These are phyloP conservation scores for Naganishia friedmannii DNA, from an alignment of 768 basidiomycete species.

Conservation along the genomic window DNA sequence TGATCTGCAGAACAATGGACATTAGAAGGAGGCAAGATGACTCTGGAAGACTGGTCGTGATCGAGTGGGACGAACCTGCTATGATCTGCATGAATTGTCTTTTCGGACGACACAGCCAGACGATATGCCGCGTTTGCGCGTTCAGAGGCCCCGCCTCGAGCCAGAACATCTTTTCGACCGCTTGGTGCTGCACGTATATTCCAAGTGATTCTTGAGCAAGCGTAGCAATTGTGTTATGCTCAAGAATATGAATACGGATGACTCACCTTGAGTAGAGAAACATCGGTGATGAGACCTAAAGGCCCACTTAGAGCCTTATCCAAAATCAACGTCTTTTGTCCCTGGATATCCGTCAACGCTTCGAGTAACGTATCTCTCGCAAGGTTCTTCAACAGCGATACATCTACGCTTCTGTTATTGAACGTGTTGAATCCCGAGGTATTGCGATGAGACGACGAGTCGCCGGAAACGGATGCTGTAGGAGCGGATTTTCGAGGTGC, in stretches of 20 bases:
- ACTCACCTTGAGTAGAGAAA: slow-evolving; percentile 80
- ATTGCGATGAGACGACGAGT: slow-evolving; percentile 9
- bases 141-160: slow-evolving; percentile 82
- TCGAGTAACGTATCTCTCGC: slow-evolving; percentile 78
- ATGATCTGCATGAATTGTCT: slow-evolving; percentile 83
- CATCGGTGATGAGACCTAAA: slow-evolving; percentile 89
- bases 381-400: slow-evolving; percentile 64
- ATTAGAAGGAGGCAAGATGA: too few relatives aligned
- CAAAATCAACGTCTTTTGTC: slow-evolving; percentile 93
- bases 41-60: too few relatives aligned
- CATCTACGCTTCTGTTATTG: slow-evolving; percentile 38
- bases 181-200: slow-evolving; percentile 70
- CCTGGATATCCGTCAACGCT: slow-evolving; percentile 65
- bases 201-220: too few relatives aligned
- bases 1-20: slow-evolving; percentile 73
- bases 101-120: slow-evolving; percentile 86
- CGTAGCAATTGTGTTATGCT: too few relatives aligned
- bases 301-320: slow-evolving; percentile 85
- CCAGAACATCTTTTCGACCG: slow-evolving; percentile 99
- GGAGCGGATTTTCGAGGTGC: too few relatives aligned
- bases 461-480: too few relatives aligned
- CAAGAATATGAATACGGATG: too few relatives aligned
- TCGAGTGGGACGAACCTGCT: slow-evolving; percentile 69
- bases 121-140: slow-evolving; percentile 78
- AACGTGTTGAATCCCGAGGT: too few relatives aligned